A percentile compares a stretch with the other conserved stretches of the same genome.
phyloP scores from a whole-genome alignment of 805 yeast genomes.

The Metschnikowia kofuensis region DNA sequence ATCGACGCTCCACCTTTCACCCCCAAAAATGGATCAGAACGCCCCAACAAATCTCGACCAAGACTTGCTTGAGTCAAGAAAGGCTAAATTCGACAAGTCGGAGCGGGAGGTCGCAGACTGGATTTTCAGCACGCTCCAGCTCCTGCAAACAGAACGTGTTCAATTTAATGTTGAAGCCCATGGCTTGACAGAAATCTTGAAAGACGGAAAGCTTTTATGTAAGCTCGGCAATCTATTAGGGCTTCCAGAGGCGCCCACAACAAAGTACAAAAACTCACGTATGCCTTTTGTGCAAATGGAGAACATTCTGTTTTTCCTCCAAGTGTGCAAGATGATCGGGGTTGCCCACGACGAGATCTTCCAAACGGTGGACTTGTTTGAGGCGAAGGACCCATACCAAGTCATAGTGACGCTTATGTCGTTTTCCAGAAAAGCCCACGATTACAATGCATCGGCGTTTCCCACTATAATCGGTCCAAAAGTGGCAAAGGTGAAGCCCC shows the following conservation, averaged over 20 bases:
- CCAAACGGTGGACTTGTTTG: conserved; percentile 74
- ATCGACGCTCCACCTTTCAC: background rate
- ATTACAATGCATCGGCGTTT: conserved; percentile 25
- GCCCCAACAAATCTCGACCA: conserved; percentile 57
- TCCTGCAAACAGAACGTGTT: conserved; percentile 11
- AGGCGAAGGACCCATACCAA: conserved; percentile 71
- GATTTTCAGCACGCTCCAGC: conserved; percentile 41
- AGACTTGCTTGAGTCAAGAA: conserved; percentile 51
- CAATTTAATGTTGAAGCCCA: conserved; percentile 1
- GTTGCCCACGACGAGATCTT: conserved; percentile 80
- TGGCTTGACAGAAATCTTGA: conserved; percentile 54
- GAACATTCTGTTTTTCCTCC: conserved; percentile 69
- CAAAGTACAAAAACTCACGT: conserved; percentile 54
- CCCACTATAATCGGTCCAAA: conserved; percentile 41
- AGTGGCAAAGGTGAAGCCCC: conserved; percentile 42
- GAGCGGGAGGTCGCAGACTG: conserved; percentile 49
- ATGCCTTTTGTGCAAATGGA: conserved; percentile 85
- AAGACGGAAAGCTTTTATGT: conserved; percentile 53
- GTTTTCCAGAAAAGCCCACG: conserved; percentile 65
- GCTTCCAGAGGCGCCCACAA: conserved; percentile 28
- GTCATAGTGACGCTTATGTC: conserved; percentile 73
- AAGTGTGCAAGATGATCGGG: conserved; percentile 59
- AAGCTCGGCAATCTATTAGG: conserved; percentile 28
- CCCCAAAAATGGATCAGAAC: conserved; percentile 4
- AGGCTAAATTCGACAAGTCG: conserved; percentile 46